Base-by-base conservation (phyloP, 768 basidiomycete species). In the Tricholomella constricta region DNA sequence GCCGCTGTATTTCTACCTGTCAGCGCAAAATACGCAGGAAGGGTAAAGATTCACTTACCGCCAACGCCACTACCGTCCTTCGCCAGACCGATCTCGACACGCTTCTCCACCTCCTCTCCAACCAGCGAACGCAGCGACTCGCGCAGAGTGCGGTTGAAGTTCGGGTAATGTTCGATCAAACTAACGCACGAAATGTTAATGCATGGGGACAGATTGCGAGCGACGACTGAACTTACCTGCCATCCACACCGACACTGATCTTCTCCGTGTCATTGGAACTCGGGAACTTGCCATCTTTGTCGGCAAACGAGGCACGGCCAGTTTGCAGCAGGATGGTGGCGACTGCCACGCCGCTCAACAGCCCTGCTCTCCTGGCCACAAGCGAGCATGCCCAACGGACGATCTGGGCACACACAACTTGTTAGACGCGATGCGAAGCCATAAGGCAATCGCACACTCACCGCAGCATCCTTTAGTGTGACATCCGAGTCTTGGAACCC, bases 1-100 rank as follows among this genome's bases (percentile, higher is more conserved):
- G 94, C 94, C 66, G 94, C 94, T 94, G 15, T 25, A 49, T 41
- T 8, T 5, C 25, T 15, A n/a, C n/a, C 3, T 7, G 29, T 49
- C 29, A 40, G 37, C 19, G 10, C 15, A 6, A 32, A 32, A 32
- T 3, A 11, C 17, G 4, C 10, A 29, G 26, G 31, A 22, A 52
- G 54, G 35, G 55, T 40, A 42, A 34, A 15, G 14, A 52, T 40
- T 35, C 27, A 51, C 89, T 73, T 69, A 97, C 95, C 96, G 65
- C 97, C 97, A 36, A 94, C 94, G 32, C 96, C 97, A 63, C 92
- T 95, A 11, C 97, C 97, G 61, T 99, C 97, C 70, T 97, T 98
- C 4, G 97, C 97, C 66, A 98, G 67, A 32, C 93, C 96, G 62
- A 98, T 90, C 44, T 87, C 80, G 1, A 97, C 85, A 26, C 84